Conservation (phyloP, 2,329 filamentous ascomycete genomes). For the Thielaviopsis musarum region DNA sequence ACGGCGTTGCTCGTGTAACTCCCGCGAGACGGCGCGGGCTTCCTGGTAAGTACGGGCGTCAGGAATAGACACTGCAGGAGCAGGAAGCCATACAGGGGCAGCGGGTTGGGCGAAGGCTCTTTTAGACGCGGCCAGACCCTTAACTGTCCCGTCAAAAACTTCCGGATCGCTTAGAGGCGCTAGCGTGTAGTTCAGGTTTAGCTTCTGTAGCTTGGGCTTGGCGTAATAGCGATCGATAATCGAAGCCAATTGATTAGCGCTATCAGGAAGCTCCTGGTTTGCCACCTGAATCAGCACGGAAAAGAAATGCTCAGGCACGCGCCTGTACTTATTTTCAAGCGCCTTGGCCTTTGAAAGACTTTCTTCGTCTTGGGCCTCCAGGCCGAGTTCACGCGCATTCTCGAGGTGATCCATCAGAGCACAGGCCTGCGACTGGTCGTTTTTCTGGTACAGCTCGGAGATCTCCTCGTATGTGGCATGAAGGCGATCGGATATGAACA, state of each 20-base stretch:
- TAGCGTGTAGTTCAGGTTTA: slow-evolving; percentile 24
- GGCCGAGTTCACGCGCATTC: slow-evolving; percentile 24
- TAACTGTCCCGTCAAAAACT: not conserved
- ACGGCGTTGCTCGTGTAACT: slow-evolving; percentile 1
- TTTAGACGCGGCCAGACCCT: not conserved
- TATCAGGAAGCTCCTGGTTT: slow-evolving; percentile 17
- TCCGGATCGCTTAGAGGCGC: slow-evolving; percentile 19
- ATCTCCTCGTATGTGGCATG: slow-evolving; percentile 25
- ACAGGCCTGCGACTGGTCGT: slow-evolving; percentile 22
- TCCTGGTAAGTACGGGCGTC: not conserved
- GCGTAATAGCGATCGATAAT: slow-evolving; percentile 26
- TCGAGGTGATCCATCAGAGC: slow-evolving; percentile 28
- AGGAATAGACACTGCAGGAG: not conserved
- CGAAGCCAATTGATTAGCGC: slow-evolving; percentile 25
- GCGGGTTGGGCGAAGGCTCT: not conserved
- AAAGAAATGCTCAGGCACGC: slow-evolving; percentile 28
- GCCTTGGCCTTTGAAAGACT: slow-evolving; percentile 19
- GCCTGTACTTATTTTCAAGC: slow-evolving; percentile 23
- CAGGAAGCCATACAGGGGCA: not conserved
- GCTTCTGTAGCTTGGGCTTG: slow-evolving; percentile 20
- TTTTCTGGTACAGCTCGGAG: slow-evolving; percentile 23
- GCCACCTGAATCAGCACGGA: slow-evolving; percentile 26
- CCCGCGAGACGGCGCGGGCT: not conserved
- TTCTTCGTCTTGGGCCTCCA: slow-evolving; percentile 19
- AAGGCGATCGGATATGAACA: slow-evolving; percentile 28